Evolutionary conservation across 108 stramenopile genomes (phyloP).

Genomic region (Craspedostauros australis): DNA sequence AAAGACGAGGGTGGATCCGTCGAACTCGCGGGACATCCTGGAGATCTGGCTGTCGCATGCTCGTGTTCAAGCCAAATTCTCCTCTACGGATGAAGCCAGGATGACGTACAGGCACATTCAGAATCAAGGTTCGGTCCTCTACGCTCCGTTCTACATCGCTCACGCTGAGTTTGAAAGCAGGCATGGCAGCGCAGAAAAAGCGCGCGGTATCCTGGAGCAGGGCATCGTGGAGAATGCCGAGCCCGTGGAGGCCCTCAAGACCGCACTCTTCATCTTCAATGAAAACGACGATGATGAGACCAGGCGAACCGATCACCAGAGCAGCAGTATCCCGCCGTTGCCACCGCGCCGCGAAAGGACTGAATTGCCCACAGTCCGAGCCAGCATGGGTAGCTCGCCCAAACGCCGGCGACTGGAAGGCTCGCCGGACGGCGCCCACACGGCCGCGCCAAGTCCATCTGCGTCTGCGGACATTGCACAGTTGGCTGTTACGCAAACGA

Average conservation of each 20-base stretch:
- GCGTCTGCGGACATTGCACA: neutral
- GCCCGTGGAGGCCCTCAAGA: slow-evolving; percentile 14
- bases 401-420: slow-evolving; percentile 2
- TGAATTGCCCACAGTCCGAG: slow-evolving; percentile 1
- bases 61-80: slow-evolving; percentile 17
- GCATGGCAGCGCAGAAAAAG: neutral
- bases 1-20: neutral
- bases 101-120: slow-evolving; percentile 43
- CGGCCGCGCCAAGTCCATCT: neutral
- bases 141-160: slow-evolving; percentile 28
- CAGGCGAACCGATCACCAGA: neutral
- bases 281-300: neutral
- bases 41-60: slow-evolving; percentile 69
- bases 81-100: slow-evolving; percentile 37
- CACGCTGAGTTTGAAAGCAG: slow-evolving; percentile 27
- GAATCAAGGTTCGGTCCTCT: slow-evolving; percentile 10
- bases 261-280: slow-evolving; percentile 7
- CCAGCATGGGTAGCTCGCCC: slow-evolving; percentile 1
- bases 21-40: slow-evolving; percentile 17
- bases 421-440: neutral
- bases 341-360: slow-evolving; percentile 5
- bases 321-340: neutral
- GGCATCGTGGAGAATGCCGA: slow-evolving; percentile 30
- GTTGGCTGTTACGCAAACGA: neutral
- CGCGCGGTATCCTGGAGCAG: slow-evolving; percentile 15